phyloP scores from a whole-genome alignment of 192 early-diverging fungal species.

The Entophlyctis luteolus region DNA sequence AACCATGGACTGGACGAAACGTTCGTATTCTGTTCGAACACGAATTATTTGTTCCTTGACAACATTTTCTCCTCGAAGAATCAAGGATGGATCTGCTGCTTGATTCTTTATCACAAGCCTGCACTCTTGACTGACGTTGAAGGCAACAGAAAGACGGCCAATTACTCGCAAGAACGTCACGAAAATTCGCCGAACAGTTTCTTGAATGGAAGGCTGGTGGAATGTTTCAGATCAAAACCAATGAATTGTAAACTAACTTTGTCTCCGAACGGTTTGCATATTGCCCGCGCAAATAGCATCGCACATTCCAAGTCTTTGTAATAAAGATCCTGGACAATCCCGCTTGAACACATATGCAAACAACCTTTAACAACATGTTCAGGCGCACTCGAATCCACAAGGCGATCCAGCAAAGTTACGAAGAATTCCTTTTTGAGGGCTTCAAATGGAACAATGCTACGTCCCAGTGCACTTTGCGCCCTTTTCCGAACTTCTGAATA shows the following conservation, averaged over 20 bases:
- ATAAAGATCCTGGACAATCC: slow-evolving; percentile 47
- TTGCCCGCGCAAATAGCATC: slow-evolving; percentile 47
- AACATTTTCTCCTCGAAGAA: too few species aligned
- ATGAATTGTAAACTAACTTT: slow-evolving; percentile 36
- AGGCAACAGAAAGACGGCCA: slow-evolving; percentile 5
- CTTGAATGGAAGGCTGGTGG: slow-evolving; percentile 58
- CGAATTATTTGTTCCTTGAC: too few species aligned
- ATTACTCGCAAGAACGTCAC: slow-evolving; percentile 54
- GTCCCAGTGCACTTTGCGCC: slow-evolving; percentile 25
- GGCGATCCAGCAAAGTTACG: slow-evolving; percentile 22
- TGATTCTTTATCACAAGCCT: too few species aligned
- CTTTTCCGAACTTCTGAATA: slow-evolving; percentile 38
- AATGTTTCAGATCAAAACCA: neutral
- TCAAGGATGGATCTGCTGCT: too few species aligned
- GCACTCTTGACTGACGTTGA: too few species aligned
- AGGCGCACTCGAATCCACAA: slow-evolving; percentile 28
- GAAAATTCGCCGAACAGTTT: slow-evolving; percentile 60
- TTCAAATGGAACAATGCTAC: slow-evolving; percentile 39
- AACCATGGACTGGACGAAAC: too few species aligned
- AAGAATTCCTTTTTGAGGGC: slow-evolving; percentile 35
- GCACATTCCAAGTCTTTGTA: slow-evolving; percentile 58
- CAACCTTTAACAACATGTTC: slow-evolving; percentile 67
- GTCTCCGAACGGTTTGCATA: slow-evolving; percentile 62
- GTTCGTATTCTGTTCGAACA: too few species aligned
- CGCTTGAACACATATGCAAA: slow-evolving; percentile 43